These are phyloP conservation scores for Bryoglossum gracile DNA, from an alignment of 495 filamentous ascomycete genomes.

Conservation along the genomic window DNA sequence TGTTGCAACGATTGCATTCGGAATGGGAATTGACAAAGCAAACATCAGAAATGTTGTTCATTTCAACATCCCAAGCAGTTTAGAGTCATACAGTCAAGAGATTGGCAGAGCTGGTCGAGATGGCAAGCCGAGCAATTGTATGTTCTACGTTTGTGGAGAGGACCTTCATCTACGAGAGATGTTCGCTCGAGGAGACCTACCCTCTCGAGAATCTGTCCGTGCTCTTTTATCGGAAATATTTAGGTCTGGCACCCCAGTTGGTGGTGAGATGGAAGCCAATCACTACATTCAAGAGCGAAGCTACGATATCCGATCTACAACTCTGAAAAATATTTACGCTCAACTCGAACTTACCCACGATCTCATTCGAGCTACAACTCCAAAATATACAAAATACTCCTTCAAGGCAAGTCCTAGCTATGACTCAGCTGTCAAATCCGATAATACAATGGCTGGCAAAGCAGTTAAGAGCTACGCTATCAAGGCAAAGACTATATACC, in stretches of 20 bases:
- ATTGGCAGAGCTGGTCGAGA: constrained; percentile 53
- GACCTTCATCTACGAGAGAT: constrained; percentile 47
- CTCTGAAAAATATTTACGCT: constrained; percentile 23
- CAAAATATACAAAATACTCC: constrained; percentile 45
- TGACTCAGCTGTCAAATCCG: constrained; percentile 10
- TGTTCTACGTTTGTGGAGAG: constrained; percentile 44
- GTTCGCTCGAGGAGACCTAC: constrained; percentile 49
- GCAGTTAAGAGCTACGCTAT: constrained; percentile 30
- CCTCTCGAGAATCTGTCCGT: constrained; percentile 38
- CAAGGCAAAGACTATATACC: constrained; percentile 27
- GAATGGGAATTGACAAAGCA: constrained; percentile 54
- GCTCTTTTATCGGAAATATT: constrained; percentile 42
- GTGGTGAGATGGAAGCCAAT: constrained; percentile 38
- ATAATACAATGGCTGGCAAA: constrained; percentile 28
- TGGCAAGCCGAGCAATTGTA: constrained; percentile 41
- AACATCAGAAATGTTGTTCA: constrained; percentile 53
- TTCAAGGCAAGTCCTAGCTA: constrained; percentile 34
- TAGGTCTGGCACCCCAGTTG: constrained; percentile 23
- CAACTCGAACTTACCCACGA: constrained; percentile 37
- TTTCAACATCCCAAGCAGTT: constrained; percentile 44
- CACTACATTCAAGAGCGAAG: constrained; percentile 33
- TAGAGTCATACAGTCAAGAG: constrained; percentile 55
- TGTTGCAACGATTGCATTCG: constrained; percentile 54
- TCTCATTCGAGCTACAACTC: constrained; percentile 46
- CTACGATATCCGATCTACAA: constrained; percentile 35